These are phyloP conservation scores for Curvularia spicifera DNA, from an alignment of 2,329 filamentous ascomycete species.

Conservation along the genomic window DNA sequence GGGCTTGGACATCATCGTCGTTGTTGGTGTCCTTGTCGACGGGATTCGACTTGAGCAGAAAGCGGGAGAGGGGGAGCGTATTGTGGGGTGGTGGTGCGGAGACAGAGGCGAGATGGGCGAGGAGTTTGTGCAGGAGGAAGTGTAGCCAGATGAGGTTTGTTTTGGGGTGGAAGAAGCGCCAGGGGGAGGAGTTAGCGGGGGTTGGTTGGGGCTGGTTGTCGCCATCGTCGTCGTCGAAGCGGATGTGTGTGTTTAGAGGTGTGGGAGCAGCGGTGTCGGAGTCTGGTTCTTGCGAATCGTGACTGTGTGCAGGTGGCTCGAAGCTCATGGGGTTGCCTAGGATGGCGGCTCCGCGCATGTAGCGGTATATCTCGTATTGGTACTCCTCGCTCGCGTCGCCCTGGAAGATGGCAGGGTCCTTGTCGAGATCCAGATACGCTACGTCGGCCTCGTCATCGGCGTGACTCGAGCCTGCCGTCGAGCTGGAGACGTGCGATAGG, in stretches of 20 bases:
- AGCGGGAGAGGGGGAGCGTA: not conserved
- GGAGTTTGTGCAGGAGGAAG: constrained; percentile 64
- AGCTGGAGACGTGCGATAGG: constrained; percentile 15
- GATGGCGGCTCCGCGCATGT: constrained; percentile 57
- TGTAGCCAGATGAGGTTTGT: constrained; percentile 70
- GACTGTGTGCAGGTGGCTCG: not conserved
- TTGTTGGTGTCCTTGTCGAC: constrained; percentile 7
- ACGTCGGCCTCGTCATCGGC: constrained; percentile 30
- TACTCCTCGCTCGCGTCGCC: constrained; percentile 57
- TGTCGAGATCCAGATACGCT: constrained; percentile 56
- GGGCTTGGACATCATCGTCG: constrained; percentile 16
- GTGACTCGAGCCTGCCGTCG: constrained; percentile 5
- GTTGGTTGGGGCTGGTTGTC: constrained; percentile 4
- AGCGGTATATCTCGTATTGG: constrained; percentile 64
- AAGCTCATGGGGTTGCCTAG: constrained; percentile 52
- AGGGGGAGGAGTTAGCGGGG: constrained; percentile 38
- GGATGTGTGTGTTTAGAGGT: constrained; percentile 40
- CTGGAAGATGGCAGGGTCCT: constrained; percentile 54
- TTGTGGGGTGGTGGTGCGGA: constrained; percentile 16
- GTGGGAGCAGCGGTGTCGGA: constrained; percentile 28
- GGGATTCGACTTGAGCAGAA: constrained; percentile 2
- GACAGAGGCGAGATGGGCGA: constrained; percentile 48
- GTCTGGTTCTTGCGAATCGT: not conserved
- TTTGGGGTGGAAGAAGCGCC: constrained; percentile 63
- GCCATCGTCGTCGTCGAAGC: constrained; percentile 22